Base-by-base conservation (phyloP, 495 filamentous ascomycete genomes). In the Lichina pygmaea region DNA sequence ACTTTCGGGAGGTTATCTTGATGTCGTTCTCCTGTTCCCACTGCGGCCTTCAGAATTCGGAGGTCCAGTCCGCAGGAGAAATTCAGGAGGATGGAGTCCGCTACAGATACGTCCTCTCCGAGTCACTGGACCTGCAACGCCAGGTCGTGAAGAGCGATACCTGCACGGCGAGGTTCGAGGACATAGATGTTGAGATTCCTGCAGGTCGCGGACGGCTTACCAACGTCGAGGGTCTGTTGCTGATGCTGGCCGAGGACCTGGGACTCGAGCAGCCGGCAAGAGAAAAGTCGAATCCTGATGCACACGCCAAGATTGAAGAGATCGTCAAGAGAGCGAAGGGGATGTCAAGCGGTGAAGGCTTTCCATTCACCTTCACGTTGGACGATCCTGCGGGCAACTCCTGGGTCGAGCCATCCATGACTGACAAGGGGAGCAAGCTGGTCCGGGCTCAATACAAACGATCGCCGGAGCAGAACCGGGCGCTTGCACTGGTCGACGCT, bases 331-430 rank as follows among this genome's bases (percentile, higher is more conserved):
- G 72, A 44, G 66, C 85, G 2, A 60, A 70, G 46, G 67, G 73
- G 30, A 91, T 93, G 68, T 55, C 86, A 13, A 68, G 69, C 9
- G 73, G 81, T 11, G 64, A 72, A 8, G 68, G 65, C 2, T 86
- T 86, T 54, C 89, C 91, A n/a, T 93, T 95, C 65, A 73, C 77
- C 7, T 60, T 95, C 33, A 72, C 69, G 9, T 57, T 93, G 33
- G 82, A 99, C 57, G 89, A 99, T 53, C 79, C 79, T 2, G 80
- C 85, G 5, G 89, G 89, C n/a, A 99, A 99, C 65, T 91, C 82
- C 4, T 95, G 81, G 71, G 91, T 99, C 53, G 83, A 92, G 43
- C 89, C 89, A 33, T 77, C 79, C 49, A 61, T 69, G 53, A 59
- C 63, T 45, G 73, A 79, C 6, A 62, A 58, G 33, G 61, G 56